phyloP scores from a whole-genome alignment of 805 yeast species.

The Monosporozyma siamensis region DNA sequence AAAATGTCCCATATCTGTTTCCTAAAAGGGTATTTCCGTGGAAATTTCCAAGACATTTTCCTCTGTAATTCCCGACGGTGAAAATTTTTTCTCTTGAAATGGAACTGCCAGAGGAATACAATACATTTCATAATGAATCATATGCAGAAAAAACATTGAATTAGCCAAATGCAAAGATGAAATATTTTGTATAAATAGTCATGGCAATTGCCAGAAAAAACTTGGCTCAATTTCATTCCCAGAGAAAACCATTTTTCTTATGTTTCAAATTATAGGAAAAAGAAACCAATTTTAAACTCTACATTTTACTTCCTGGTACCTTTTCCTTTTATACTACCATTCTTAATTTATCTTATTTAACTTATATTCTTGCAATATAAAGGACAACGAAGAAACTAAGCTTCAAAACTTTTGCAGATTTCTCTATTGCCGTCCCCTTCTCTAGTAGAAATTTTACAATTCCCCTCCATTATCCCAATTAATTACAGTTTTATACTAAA shows the following conservation, averaged over 20 bases:
- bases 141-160: too few species aligned
- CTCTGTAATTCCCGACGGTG: slow-evolving; percentile 1
- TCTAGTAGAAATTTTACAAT: not conserved
- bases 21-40: not conserved
- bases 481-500: not conserved
- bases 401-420: not conserved
- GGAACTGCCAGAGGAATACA: too few species aligned
- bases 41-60: not conserved
- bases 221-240: not conserved
- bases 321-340: not conserved
- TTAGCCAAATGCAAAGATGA: not conserved
- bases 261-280: not conserved
- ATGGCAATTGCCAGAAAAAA: not conserved
- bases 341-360: not conserved
- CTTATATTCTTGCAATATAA: not conserved
- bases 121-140: too few species aligned
- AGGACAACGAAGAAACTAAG: not conserved
- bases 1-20: not conserved
- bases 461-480: too few species aligned
- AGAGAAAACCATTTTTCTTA: not conserved
- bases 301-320: not conserved
- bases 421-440: not conserved
- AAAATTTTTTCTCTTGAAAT: not conserved
- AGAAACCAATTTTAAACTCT: not conserved
- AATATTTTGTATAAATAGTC: not conserved